Evolutionary conservation across 1,284 basidiomycete genomes (phyloP), one percentile per base, ranked within the genome.

Genomic region (Prillingera fragicola): DNA sequence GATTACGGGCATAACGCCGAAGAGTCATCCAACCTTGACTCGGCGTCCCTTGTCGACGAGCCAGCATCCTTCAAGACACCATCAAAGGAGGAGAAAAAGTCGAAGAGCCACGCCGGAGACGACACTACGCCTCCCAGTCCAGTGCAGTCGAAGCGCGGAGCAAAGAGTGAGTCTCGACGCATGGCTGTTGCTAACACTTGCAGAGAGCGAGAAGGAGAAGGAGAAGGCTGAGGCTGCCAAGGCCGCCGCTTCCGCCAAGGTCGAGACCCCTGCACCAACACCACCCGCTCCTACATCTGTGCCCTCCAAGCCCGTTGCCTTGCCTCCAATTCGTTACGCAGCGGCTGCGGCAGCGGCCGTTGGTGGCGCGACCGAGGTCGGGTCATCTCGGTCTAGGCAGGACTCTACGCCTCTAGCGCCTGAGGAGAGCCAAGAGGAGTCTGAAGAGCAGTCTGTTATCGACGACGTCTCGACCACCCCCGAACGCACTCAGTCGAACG

Each of bases 321-420:
- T 87, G 40, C 85, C 89, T 21, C 77, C 79, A 2, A 88, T 94
- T 62, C 79, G 86, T 38, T 96, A 96, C 63, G 87, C 92, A 25
- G 82, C 88, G 8, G 90, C 89, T 0, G 91, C 90, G 2, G 90
- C 89, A 1, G 89, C 88, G 0, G 87, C 86, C 4, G 84, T 85
- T 13, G 67, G 64, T 7, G 52, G 58, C 25, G 48, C 71, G 36
- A n/a, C 12, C 14, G 19, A 13, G 8, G 33, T 33, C 3, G 31
- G 31, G 8, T 31, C 26, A 7, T 9, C 21, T 26, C 18, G 18
- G 8, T 19, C 40, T 12, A 33, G 29, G 15, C 27, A 32, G 4
- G 31, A 18, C 15, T n/a, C 19, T 3, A 21, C 25, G 10, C 29
- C 23, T 24, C 10, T 15, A 19, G 23, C 41, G 13, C 31, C 19